Evolutionary conservation across 176 grass and related monocot species (phyloP).

Genomic region (Avena insularis): DNA sequence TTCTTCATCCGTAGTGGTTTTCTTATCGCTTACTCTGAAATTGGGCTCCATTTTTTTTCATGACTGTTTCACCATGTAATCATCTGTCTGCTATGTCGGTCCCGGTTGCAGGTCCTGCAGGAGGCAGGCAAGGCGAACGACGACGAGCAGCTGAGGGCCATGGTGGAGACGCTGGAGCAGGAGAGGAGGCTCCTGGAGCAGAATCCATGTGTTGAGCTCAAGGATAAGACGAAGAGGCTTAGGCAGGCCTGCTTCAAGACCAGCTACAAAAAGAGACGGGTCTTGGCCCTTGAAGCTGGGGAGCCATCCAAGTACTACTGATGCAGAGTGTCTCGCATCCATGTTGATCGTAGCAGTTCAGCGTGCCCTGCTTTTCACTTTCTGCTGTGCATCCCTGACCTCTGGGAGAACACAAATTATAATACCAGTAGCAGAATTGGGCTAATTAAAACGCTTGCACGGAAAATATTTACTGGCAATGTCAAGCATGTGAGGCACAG

Average conservation of each 20-base stretch:
- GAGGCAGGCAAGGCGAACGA: conserved; percentile 48
- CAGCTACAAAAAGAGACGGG: conserved; percentile 69
- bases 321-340: no score
- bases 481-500: not conserved
- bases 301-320: conserved; percentile 24
- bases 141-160: conserved; percentile 34
- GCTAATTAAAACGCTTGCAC: not conserved
- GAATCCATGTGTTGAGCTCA: conserved; percentile 57
- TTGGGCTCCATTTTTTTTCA: not conserved
- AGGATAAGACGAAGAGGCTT: conserved; percentile 74
- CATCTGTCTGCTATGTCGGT: not conserved
- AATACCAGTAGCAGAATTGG: not conserved
- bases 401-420: not conserved
- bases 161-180: conserved; percentile 59
- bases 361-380: not conserved
- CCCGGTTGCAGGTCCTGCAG: conserved; percentile 39
- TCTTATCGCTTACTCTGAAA: not conserved
- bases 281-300: conserved; percentile 38
- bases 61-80: not conserved
- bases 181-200: conserved; percentile 62
- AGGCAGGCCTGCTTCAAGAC: conserved; percentile 80
- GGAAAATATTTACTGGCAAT: not conserved
- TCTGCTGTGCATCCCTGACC: not conserved
- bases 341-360: not conserved
- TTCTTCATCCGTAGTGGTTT: not conserved